These are phyloP conservation scores for Syzygium malaccense DNA, from an alignment of 441 rosid species.

Conservation along the genomic window DNA sequence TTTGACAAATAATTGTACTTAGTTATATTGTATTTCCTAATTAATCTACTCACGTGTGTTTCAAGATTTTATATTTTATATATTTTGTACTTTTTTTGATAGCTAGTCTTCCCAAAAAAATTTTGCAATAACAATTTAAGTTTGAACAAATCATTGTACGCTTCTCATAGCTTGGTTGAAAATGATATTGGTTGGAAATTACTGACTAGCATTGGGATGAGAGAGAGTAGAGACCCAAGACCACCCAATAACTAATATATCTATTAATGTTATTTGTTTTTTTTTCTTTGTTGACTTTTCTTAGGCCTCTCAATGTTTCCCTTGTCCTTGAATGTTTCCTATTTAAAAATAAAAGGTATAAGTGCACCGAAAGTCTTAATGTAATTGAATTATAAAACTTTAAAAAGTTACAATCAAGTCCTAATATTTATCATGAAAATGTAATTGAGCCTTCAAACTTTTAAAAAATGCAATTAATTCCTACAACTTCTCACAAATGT, in stretches of 20 bases:
- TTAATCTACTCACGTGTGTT: background rate
- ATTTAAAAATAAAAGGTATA: background rate
- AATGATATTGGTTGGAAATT: background rate
- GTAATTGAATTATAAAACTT: too few relatives aligned
- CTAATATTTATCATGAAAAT: too few relatives aligned
- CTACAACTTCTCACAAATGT: too few relatives aligned
- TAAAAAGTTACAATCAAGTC: too few relatives aligned
- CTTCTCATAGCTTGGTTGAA: background rate
- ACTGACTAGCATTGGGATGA: background rate
- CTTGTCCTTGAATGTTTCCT: background rate
- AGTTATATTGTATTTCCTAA: background rate
- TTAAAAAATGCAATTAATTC: too few relatives aligned
- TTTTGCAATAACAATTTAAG: background rate
- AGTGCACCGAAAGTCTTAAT: too few relatives aligned
- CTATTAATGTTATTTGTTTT: background rate
- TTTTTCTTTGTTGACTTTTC: background rate
- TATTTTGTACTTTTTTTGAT: background rate
- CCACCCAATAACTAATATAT: too few relatives aligned
- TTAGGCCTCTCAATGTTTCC: background rate
- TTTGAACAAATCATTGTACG: background rate
- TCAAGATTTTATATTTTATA: background rate
- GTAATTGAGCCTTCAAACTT: too few relatives aligned
- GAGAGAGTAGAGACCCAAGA: too few relatives aligned
- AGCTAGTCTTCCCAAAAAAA: background rate
- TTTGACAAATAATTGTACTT: background rate